These are phyloP conservation scores for Crithidia bombi DNA, from an alignment of 208 protist genomes.

Conservation along the genomic window DNA sequence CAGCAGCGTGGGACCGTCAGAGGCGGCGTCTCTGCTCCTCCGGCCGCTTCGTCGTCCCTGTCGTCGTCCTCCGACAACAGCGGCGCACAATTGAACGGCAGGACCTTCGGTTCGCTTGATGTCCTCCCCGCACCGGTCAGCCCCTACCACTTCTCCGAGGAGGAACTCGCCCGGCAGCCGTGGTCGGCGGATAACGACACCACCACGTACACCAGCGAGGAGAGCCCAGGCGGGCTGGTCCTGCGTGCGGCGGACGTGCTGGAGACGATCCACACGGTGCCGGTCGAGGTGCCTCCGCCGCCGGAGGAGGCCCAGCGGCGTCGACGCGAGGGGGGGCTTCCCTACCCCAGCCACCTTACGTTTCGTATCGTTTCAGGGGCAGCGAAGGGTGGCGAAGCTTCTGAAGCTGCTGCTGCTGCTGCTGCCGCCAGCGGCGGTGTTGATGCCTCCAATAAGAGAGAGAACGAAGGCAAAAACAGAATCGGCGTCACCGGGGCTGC, in stretches of 20 bases:
- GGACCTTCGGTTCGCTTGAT: not conserved
- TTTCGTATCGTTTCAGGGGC: slow-evolving; percentile 30
- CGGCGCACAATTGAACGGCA: not conserved
- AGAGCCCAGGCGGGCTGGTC: slow-evolving; percentile 7
- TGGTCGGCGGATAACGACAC: slow-evolving; percentile 5
- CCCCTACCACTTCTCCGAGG: slow-evolving; percentile 29
- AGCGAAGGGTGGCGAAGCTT: not conserved
- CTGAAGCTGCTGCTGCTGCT: not conserved
- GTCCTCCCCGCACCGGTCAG: slow-evolving; percentile 1
- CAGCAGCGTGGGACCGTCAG: too few relatives aligned
- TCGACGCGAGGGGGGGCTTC: slow-evolving; percentile 32
- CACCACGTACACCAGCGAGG: slow-evolving; percentile 19
- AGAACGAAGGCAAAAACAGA: not conserved
- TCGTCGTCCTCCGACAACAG: not conserved
- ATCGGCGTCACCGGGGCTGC: not conserved
- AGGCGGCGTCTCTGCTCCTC: not conserved
- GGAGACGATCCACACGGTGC: slow-evolving; percentile 40
- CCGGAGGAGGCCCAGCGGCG: slow-evolving; percentile 38
- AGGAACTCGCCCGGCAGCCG: slow-evolving; percentile 14
- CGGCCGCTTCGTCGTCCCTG: not conserved
- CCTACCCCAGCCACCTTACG: slow-evolving; percentile 52
- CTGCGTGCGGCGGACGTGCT: slow-evolving; percentile 16
- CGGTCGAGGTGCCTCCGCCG: slow-evolving; percentile 22
- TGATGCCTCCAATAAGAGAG: not conserved
- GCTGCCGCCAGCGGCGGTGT: not conserved